Evolutionary conservation across 139 green algal genomes (phyloP).

Genomic region (Chlamydomonas sp.): DNA sequence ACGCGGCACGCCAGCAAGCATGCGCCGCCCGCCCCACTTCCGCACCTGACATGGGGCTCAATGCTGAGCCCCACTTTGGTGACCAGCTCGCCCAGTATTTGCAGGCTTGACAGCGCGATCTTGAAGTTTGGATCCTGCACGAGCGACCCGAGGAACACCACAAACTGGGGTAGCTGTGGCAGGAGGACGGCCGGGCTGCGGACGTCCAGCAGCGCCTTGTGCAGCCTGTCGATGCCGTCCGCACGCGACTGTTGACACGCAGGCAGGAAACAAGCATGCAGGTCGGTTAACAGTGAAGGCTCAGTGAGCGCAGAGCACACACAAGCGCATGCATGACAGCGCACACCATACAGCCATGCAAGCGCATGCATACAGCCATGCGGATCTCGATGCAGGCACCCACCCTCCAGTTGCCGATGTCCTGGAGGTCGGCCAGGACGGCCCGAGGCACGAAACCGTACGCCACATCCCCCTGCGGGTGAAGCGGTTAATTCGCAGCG

Average conservation of each 20-base stretch:
- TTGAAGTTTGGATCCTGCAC: conserved; percentile 77
- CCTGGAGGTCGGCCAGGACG: conserved; percentile 43
- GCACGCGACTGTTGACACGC: conserved; percentile 37
- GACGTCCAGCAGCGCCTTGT: conserved; percentile 38
- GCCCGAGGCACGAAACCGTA: conserved; percentile 57
- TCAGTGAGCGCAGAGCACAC: too few species aligned
- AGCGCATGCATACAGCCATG: too few species aligned
- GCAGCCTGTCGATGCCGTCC: conserved; percentile 56
- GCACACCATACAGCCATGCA: too few species aligned
- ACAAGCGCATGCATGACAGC: too few species aligned
- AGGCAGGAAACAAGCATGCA: conserved; percentile 4
- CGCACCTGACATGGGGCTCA: conserved; percentile 44
- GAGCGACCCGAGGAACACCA: conserved; percentile 56
- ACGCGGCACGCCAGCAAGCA: neutral
- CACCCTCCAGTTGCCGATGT: conserved; percentile 76
- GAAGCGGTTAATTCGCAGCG: too few species aligned
- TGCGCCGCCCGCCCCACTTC: neutral
- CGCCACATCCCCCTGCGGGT: too few species aligned
- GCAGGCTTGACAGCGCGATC: conserved; percentile 60
- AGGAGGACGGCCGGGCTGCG: conserved; percentile 31
- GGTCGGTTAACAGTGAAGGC: too few species aligned
- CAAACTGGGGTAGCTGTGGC: conserved; percentile 44
- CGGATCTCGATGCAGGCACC: too few species aligned
- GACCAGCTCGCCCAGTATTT: conserved; percentile 56
- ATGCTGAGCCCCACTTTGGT: conserved; percentile 41